phyloP scores from a whole-genome alignment of 176 grass and related monocot genomes.

The Cymbopogon citratus region DNA sequence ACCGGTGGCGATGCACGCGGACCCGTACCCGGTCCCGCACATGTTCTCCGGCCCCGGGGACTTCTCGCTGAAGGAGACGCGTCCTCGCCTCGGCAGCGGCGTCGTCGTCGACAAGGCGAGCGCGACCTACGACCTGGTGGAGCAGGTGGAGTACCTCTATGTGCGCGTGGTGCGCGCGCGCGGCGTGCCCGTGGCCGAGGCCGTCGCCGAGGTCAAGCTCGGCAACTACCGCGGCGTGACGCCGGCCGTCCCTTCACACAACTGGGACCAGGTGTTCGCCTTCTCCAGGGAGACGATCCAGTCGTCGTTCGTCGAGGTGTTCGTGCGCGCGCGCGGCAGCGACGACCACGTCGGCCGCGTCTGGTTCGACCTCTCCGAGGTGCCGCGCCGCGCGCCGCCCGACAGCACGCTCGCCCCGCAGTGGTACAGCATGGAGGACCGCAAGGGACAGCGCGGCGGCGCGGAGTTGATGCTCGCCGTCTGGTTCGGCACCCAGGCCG shows the following conservation, averaged over 20 bases:
- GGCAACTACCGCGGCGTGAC: slow-evolving; percentile 94
- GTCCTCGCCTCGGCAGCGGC: slow-evolving; percentile 55
- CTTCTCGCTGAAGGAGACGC: slow-evolving; percentile 80
- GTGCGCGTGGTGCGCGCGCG: slow-evolving; percentile 80
- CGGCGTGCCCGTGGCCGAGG: slow-evolving; percentile 43
- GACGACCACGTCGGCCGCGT: slow-evolving; percentile 76
- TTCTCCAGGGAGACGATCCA: slow-evolving; percentile 88
- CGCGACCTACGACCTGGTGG: slow-evolving; percentile 83
- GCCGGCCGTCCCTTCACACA: slow-evolving; percentile 21
- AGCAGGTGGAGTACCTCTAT: slow-evolving; percentile 92
- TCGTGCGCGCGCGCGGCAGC: slow-evolving; percentile 57
- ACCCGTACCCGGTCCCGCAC: slow-evolving; percentile 41
- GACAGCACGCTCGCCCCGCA: slow-evolving; percentile 90
- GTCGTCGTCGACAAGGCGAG: slow-evolving; percentile 52
- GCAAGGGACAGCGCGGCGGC: slow-evolving; percentile 47
- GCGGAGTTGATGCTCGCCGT: slow-evolving; percentile 72
- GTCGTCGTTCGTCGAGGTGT: slow-evolving; percentile 68
- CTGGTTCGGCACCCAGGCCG: slow-evolving; percentile 88
- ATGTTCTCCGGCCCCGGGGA: slow-evolving; percentile 42
- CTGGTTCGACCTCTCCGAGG: slow-evolving; percentile 81
- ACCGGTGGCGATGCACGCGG: slow-evolving; percentile 41
- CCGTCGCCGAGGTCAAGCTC: slow-evolving; percentile 83
- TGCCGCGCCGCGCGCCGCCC: slow-evolving; percentile 67
- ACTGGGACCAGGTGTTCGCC: slow-evolving; percentile 87
- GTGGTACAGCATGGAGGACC: slow-evolving; percentile 89